A percentile compares a stretch with the other conserved stretches of the same genome.
Conservation (phyloP, 768 basidiomycete species). For the Jaapia argillacea region DNA sequence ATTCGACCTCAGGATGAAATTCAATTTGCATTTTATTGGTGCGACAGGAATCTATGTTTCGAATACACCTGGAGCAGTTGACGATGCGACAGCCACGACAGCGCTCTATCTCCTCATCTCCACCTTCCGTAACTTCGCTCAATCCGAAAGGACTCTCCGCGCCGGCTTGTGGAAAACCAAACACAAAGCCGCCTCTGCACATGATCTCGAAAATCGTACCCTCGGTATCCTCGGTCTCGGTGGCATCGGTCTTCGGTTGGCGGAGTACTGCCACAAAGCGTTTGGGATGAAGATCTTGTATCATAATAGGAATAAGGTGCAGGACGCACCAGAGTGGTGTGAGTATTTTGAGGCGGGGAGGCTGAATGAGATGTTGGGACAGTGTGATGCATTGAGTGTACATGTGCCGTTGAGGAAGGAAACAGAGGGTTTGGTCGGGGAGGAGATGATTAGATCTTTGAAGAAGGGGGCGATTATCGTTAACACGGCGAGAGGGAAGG, state of each 20-base stretch:
- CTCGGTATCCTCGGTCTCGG: constrained; percentile 70
- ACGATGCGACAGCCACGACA: constrained; percentile 87
- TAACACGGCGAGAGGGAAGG: constrained; percentile 87
- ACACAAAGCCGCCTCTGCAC: constrained; percentile 34
- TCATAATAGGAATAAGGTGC: constrained; percentile 49
- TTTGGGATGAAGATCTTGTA: constrained; percentile 91
- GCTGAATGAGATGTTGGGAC: constrained; percentile 48
- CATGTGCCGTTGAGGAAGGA: constrained; percentile 73
- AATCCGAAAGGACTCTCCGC: constrained; percentile 48
- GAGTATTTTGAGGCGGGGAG: constrained; percentile 61
- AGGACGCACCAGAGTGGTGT: constrained; percentile 59
- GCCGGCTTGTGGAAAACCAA: constrained; percentile 51
- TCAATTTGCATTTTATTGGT: not conserved
- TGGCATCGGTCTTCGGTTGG: constrained; percentile 65
- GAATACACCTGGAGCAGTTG: constrained; percentile 84
- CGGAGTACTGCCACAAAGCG: constrained; percentile 52
- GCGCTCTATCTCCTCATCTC: constrained; percentile 79
- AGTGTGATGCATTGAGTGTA: constrained; percentile 77
- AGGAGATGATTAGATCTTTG: constrained; percentile 65
- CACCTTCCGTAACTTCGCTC: constrained; percentile 61
- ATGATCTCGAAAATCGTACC: constrained; percentile 60
- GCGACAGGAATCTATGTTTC: constrained; percentile 63
- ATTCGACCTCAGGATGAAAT: not conserved
- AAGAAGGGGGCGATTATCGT: constrained; percentile 73
- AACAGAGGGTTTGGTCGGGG: constrained; percentile 66